These are phyloP conservation scores for Diplosphaera chodatii DNA, from an alignment of 139 green algal species.

Conservation along the genomic window DNA sequence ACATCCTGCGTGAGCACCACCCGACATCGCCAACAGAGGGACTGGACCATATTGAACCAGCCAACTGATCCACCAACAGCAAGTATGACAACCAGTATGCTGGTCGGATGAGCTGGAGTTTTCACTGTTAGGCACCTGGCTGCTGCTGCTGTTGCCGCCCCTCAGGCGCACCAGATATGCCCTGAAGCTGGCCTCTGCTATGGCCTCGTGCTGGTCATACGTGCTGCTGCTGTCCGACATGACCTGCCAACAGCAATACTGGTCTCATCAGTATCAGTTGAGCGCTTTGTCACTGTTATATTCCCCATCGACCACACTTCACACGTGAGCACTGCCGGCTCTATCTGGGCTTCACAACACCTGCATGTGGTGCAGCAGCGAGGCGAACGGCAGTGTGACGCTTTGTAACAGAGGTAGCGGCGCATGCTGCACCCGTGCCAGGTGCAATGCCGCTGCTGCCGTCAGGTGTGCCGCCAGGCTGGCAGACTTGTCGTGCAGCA, in stretches of 20 bases:
- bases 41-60: not conserved
- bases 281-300: not conserved
- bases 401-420: constrained; percentile 10
- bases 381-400: not conserved
- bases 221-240: not conserved
- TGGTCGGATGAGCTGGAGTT: not conserved
- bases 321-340: constrained; percentile 1
- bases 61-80: not conserved
- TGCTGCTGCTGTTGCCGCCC: constrained; percentile 4
- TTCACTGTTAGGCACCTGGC: not conserved
- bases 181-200: not conserved
- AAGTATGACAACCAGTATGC: too few species aligned
- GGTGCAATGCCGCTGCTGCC: constrained; percentile 17
- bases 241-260: not conserved
- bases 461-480: constrained; percentile 24
- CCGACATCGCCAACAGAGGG: too few species aligned
- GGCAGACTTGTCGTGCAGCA: constrained; percentile 5
- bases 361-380: constrained; percentile 27
- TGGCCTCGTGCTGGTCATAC: constrained; percentile 8
- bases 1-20: not conserved
- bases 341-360: not conserved
- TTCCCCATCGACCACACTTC: not conserved
- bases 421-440: constrained; percentile 10
- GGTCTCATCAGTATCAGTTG: not conserved
- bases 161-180: constrained; percentile 10